Base-by-base conservation (phyloP, 1,284 basidiomycete genomes). In the Trametes pubescens region DNA sequence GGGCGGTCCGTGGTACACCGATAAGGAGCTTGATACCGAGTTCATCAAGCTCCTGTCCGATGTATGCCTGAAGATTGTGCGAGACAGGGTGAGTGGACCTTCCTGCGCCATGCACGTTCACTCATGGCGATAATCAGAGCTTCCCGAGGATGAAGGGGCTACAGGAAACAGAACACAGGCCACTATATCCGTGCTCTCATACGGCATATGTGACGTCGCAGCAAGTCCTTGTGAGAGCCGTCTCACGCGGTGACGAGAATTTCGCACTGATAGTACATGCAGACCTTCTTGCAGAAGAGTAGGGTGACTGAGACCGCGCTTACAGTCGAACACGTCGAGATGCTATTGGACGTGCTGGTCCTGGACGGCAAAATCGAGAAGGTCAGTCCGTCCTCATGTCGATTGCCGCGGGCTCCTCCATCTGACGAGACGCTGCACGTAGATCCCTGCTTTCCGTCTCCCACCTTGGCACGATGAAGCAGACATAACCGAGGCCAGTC, bases 1-100 rank as follows among this genome's bases (percentile, higher is more conserved):
- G 0, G 95, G 95, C 43, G 95, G 95, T 0, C 94, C 95, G 13
- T 97, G 95, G 95, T 97, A 95, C 72, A 95, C 93, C 6, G 95
- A 97, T 72, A 95, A 94, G 74, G 95, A 97, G 74, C 85, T 96
- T 22, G 95, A 97, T 75, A 91, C 88, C 0, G 93, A 93, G 70
- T 95, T 96, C 73, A 95, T 97, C 73, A 88, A 91, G 68, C 85
- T 90, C 58, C 79, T 97, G 37, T 88, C 84, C 55, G 85, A 85
- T 67, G 89, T 91, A 61, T 93, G 85, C 76, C 81, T 87, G 69
- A 88, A 86, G 70, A 91, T 89, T 64, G 90, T 97, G 63, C 84
- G 83, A 54, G 88, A 91, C 69, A 83, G 86, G 68, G 92, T 93
- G 63, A 60, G 84, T 80, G 10, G 49, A 16, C 80, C 1, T 47